Percentiles rank a stretch among this genome's conserved stretches.
phyloP scores from a whole-genome alignment of 192 early-diverging fungal species.

The Oehlia diaphana region DNA sequence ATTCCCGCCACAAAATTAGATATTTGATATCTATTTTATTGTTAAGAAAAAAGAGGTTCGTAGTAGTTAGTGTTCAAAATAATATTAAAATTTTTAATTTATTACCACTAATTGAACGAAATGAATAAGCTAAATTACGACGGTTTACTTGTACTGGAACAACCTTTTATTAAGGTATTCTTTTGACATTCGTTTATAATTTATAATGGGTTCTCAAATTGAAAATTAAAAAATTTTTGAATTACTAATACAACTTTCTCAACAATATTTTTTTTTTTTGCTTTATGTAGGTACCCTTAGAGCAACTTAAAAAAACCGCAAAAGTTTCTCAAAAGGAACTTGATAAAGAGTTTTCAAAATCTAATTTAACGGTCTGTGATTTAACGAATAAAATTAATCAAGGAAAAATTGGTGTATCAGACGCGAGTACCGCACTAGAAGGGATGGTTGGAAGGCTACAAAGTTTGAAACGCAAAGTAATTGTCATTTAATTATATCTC shows the following conservation, averaged over 20 bases:
- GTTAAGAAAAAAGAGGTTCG: neutral
- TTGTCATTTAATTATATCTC: neutral
- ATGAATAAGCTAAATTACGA: slow-evolving; percentile 78
- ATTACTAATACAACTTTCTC: no score
- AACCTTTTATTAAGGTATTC: slow-evolving; percentile 89
- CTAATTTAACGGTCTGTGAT: slow-evolving; percentile 48
- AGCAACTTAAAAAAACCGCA: slow-evolving; percentile 80
- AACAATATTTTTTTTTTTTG: neutral
- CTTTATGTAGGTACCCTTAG: slow-evolving; percentile 68
- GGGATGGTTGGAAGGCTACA: slow-evolving; percentile 66
- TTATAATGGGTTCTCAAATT: no score
- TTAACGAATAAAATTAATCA: slow-evolving; percentile 48
- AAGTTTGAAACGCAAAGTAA: slow-evolving; percentile 77
- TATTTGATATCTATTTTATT: no score
- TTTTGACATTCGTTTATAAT: neutral
- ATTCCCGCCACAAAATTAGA: neutral
- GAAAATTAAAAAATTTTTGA: no score
- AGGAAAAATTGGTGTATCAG: slow-evolving; percentile 46
- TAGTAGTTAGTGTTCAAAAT: neutral
- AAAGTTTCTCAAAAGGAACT: slow-evolving; percentile 73
- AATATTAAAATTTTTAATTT: neutral
- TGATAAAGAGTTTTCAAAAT: slow-evolving; percentile 72
- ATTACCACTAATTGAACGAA: neutral
- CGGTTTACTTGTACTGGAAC: slow-evolving; percentile 86
- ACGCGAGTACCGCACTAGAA: slow-evolving; percentile 63